Base-by-base conservation (phyloP, 2,329 filamentous ascomycete genomes). In the Macrophomina phaseolina region DNA sequence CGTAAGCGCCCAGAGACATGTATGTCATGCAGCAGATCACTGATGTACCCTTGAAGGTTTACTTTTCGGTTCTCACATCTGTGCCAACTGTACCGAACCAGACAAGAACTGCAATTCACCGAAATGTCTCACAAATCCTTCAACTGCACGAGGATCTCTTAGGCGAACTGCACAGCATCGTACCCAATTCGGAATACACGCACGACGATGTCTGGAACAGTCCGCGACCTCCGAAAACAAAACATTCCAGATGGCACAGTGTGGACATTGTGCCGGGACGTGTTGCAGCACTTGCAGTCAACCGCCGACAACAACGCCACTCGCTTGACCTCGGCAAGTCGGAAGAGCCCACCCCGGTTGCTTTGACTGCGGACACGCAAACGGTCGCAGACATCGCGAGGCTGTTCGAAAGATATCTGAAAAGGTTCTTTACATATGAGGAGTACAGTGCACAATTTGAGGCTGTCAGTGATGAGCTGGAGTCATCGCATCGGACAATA, bases 391-490 rank as follows among this genome's bases (percentile, higher is more conserved):
- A 84, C 45, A 82, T 89, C 61, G 85, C 86, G 5, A 79, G 76
- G 48, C 79, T 87, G 3, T 85, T 89, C 72, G 81, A 81, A 42
- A 81, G 78, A 71, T 79, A 97, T 92, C 90, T 96, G 81, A 86
- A 87, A 68, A 88, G 89, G 0, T 95, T 98, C 79, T 91, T 91
- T 74, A 84, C 90, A 60, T 99, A 99, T 75, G 91, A 97, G 79
- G 92, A 97, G 72, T 99, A 97, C 76, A 91, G 92, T 42, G 91
- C 91, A 62, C 94, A 94, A 75, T 97, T 95, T 77, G 92, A 96
- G 71, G 84, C 93, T 70, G 91, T 97, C 83, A 88, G 91, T 55
- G 89, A 91, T 70, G 92, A 97, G 69, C 81, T 96, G 42, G 87
- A 89, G 40, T 84, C 89, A 32, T 85, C 90, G 16, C 88, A 91